Base-by-base conservation (phyloP, 352 stramenopile species). In the Phytophthora fragariae region DNA sequence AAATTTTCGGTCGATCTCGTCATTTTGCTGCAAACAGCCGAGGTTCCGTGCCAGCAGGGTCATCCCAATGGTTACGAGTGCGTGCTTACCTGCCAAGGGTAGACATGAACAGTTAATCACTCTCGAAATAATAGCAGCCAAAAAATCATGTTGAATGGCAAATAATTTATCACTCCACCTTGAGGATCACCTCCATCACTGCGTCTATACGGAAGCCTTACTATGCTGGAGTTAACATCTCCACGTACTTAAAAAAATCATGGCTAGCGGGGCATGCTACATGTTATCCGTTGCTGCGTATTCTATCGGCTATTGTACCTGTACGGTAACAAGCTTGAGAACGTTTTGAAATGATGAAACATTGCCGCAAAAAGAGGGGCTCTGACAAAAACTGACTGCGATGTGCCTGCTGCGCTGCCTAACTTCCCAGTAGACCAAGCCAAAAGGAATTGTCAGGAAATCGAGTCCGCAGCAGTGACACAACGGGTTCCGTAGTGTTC, bases 401-500 rank as follows among this genome's bases (percentile, higher is more conserved):
- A 7, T n/a, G 39, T n/a, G 39, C 14, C 15, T 47, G 11, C 41
- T 8, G 14, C 41, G 12, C 41, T 49, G 12, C n/a, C 39, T 39
- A 47, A n/a, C 39, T 47, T 47, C 2, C 11, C 11, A 47, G 39
- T 19, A 17, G 4, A 6, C 24, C 24, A 27, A 3, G 24, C 24
- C 24, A 27, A 27, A 27, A 49, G 41, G 14, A 49, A 19, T 52
- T 15, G 10, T 10, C 9, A 41, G 35, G 35, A 41, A 41, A 10
- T 41, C 19, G 57, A 63, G 37, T 63, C 57, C 39, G 57, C 57
- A 49, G 14, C 12, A 37, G 35, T 39, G 56, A 57, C 62, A 62
- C 21, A 62, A 69, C 62, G 53, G 39, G 12, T 11, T 29, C 14
- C 37, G 17, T 12, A 61, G 31, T 62, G 24, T 66, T 72, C 47